Percentiles rank a stretch among this genome's conserved stretches.
Conservation (phyloP, 768 basidiomycete genomes). For the Podaxis sp. region DNA sequence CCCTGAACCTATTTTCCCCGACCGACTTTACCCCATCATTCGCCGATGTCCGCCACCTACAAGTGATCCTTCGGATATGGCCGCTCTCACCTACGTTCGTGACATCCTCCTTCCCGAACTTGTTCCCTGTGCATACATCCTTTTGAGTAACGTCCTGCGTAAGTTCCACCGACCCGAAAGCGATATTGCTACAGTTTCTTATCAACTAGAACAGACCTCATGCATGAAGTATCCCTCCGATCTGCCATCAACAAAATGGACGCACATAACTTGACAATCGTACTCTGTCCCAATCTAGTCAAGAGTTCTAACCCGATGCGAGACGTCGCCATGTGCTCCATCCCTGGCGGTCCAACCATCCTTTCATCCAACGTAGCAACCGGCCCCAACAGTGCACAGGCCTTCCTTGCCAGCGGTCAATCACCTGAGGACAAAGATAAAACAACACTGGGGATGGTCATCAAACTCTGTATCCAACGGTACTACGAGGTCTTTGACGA, state of each 20-base stretch:
- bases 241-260: slow-evolving; percentile 75
- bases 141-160: slow-evolving; percentile 71
- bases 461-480: slow-evolving; percentile 76
- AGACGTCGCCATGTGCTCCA: slow-evolving; percentile 73
- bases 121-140: slow-evolving; percentile 68
- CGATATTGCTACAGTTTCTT: slow-evolving; percentile 14
- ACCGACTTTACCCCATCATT: slow-evolving; percentile 61
- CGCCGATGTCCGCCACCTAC: slow-evolving; percentile 63
- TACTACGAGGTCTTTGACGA: slow-evolving; percentile 90
- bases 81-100: slow-evolving; percentile 62
- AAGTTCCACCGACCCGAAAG: slow-evolving; percentile 22
- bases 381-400: slow-evolving; percentile 15
- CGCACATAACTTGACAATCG: slow-evolving; percentile 78
- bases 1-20: slow-evolving; percentile 76
- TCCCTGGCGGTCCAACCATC: slow-evolving; percentile 48
- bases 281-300: slow-evolving; percentile 78
- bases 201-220: slow-evolving; percentile 50
- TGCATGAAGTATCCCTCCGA: slow-evolving; percentile 75
- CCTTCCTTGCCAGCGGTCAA: slow-evolving; percentile 15
- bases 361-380: slow-evolving; percentile 25
- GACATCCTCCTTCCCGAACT: slow-evolving; percentile 66
- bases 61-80: slow-evolving; percentile 52
- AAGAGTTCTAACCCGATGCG: slow-evolving; percentile 62
- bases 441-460: slow-evolving; percentile 67
- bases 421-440: slow-evolving; percentile 30